Percentiles rank a stretch among this genome's conserved stretches.
Evolutionary conservation across 2,329 filamentous ascomycete genomes (phyloP).

Genomic region (Pseudocercospora fijiensis): DNA sequence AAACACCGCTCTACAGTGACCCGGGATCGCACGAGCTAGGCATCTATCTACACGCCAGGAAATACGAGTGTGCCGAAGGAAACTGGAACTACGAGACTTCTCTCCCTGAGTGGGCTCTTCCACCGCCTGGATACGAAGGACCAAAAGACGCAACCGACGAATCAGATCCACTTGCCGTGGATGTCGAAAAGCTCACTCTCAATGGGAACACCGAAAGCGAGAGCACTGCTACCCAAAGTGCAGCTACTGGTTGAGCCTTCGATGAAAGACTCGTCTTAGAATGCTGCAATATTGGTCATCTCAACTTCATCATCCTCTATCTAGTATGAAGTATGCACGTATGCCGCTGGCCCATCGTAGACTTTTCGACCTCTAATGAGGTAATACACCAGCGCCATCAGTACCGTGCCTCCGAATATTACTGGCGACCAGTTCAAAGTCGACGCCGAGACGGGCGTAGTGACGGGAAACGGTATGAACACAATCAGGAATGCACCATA

Average conservation of each 20-base stretch:
- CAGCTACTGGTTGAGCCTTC: background rate
- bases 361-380: slow-evolving; percentile 35
- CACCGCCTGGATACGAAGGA: slow-evolving; percentile 69
- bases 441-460: slow-evolving; percentile 35
- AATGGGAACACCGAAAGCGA: background rate
- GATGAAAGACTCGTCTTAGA: background rate
- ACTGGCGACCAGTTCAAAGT: slow-evolving; percentile 53
- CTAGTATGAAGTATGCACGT: background rate
- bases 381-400: slow-evolving; percentile 34
- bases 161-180: slow-evolving; percentile 48
- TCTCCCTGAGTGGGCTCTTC: slow-evolving; percentile 82
- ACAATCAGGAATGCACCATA: slow-evolving; percentile 10
- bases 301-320: background rate
- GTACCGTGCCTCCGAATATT: slow-evolving; percentile 40
- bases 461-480: slow-evolving; percentile 18
- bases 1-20: slow-evolving; percentile 88
- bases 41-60: slow-evolving; percentile 88
- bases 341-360: slow-evolving; percentile 26
- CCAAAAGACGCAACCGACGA: slow-evolving; percentile 63
- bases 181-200: slow-evolving; percentile 41
- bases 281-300: background rate
- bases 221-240: background rate
- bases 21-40: slow-evolving; percentile 86
- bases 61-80: slow-evolving; percentile 81
- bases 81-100: slow-evolving; percentile 84